Base-by-base conservation (phyloP, 1,284 basidiomycete genomes). In the Apiotrichum domesticum region DNA sequence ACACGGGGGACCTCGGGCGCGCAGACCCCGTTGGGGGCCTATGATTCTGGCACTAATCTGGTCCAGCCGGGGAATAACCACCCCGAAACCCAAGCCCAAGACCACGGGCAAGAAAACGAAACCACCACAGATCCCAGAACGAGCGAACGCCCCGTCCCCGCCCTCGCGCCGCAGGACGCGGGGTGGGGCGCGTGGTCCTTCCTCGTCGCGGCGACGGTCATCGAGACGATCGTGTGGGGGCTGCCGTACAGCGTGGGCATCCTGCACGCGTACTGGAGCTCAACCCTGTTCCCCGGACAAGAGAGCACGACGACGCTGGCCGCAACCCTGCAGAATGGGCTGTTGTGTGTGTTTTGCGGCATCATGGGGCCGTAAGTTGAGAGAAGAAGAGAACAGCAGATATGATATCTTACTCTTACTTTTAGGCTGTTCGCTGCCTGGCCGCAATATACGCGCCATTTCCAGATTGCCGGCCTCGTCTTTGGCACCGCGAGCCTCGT, bases 181-280 rank as follows among this genome's bases (percentile, higher is more conserved):
- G 77, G 77, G 0, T 39, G 42, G 2, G 59, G 66, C 0, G 76
- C 76, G 3, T 77, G 73, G 74, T 37, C 62, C 0, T 78, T 76
- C 62, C 64, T 77, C 6, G 44, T 67, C 1, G 72, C 62, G 0
- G 74, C 74, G 0, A 73, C 72, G 1, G 48, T 66, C 6, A 65
- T 72, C 34, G 76, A 77, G 62, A 61, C 66, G 4, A 53, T 72
- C 3, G 66, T 75, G 6, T 77, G 72, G 69, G 76, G 76, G 1
- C 52, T 77, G n/a, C 72, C 71, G 11, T 75, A 69, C 57, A 64
- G 67, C 34, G 66, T 74, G 42, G 74, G 74, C 58, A 66, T 76
- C 29, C 63, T 76, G 42, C 70, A 73, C 56, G 63, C 65, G 40
- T 77, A 75, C 55, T 76, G 74, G 74, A 66, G 63, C 2, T 59